phyloP scores from a whole-genome alignment of 345 rosid genomes.

The Syzygium jambos region DNA sequence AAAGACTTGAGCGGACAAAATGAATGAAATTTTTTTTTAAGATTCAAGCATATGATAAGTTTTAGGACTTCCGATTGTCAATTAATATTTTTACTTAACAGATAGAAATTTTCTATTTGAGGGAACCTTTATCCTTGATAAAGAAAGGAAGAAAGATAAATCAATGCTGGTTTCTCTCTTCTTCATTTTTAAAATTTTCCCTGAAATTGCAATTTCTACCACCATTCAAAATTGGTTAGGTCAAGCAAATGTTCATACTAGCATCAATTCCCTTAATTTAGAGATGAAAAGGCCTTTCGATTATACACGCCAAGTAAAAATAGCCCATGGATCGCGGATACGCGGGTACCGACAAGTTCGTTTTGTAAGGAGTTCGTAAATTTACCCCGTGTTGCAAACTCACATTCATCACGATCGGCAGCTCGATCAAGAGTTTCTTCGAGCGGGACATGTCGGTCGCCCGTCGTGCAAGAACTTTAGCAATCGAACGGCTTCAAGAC shows the following conservation, averaged over 20 bases:
- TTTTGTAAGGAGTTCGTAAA: no score
- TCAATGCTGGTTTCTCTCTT: neutral
- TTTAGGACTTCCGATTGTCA: neutral
- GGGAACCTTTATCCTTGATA: neutral
- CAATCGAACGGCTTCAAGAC: neutral
- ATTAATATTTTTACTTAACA: neutral
- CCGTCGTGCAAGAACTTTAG: neutral
- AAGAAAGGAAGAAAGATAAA: neutral
- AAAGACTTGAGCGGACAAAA: neutral
- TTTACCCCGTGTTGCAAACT: neutral
- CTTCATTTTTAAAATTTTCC: no score
- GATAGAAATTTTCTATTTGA: neutral
- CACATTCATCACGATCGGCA: neutral
- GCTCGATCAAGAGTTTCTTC: neutral
- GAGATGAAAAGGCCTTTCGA: neutral
- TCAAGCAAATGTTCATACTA: neutral
- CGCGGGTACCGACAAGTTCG: neutral
- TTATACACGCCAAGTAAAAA: neutral
- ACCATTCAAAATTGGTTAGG: neutral
- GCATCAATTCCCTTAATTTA: neutral
- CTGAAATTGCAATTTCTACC: no score
- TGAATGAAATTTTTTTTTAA: neutral
- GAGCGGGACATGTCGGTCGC: neutral
- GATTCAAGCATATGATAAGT: neutral
- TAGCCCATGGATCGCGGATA: neutral